Conservation (phyloP, 495 filamentous ascomycete species). For the Choiromyces venosus region DNA sequence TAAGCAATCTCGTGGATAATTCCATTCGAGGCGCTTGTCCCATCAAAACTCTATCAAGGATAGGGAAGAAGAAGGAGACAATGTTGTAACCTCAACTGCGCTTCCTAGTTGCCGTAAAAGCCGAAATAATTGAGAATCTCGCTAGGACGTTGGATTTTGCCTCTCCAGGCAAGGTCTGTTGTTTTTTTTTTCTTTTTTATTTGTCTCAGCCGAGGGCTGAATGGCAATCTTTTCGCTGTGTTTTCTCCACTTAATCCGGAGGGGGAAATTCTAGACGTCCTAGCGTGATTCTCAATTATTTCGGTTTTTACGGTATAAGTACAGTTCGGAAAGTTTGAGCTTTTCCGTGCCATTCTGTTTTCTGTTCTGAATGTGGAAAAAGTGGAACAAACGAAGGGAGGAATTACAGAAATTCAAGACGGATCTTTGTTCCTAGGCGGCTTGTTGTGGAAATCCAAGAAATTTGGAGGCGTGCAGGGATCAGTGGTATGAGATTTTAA, state of each 20-base stretch:
- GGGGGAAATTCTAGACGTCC: no score
- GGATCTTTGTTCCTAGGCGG: background rate
- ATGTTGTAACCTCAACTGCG: background rate
- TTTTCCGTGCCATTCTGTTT: background rate
- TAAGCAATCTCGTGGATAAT: background rate
- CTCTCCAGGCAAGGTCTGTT: no score
- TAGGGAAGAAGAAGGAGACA: background rate
- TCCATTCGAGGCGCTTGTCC: background rate
- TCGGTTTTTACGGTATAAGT: no score
- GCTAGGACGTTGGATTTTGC: no score
- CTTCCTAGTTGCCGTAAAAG: no score
- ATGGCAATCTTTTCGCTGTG: no score
- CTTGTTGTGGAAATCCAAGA: background rate
- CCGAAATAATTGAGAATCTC: no score
- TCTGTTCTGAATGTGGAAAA: background rate
- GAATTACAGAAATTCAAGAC: background rate
- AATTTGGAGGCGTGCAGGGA: background rate
- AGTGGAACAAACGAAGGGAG: background rate
- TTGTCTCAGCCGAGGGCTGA: no score
- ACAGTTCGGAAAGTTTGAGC: background rate
- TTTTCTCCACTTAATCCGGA: no score
- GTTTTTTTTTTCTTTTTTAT: no score
- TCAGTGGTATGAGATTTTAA: background rate
- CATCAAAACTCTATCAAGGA: background rate
- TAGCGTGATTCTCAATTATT: no score